Conservation (phyloP, 164 flowering plant species). For the Nelumbo lutea region DNA sequence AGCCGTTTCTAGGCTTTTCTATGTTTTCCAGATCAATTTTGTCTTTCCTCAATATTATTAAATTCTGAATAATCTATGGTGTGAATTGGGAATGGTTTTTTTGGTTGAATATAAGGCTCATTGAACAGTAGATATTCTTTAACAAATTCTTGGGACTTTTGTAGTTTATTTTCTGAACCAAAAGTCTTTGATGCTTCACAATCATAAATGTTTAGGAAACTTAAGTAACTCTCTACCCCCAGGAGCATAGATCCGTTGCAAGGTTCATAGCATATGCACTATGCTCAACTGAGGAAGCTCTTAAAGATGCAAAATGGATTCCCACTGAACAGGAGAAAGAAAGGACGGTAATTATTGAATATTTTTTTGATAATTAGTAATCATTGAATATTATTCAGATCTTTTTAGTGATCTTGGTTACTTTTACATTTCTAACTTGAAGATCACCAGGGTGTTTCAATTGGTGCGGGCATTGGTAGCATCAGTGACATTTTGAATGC, state of each 20-base stretch:
- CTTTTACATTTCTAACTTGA: slow-evolving; percentile 16
- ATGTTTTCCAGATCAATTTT: no score
- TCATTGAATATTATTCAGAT: not conserved
- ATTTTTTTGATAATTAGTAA: slow-evolving; percentile 1
- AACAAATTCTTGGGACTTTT: no score
- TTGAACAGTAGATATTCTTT: no score
- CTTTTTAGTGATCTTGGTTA: slow-evolving; percentile 2
- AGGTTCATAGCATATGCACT: slow-evolving; percentile 89
- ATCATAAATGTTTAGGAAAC: not conserved
- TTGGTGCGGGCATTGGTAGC: slow-evolving; percentile 95
- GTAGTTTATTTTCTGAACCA: no score
- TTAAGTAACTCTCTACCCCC: not conserved
- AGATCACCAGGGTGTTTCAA: slow-evolving; percentile 78
- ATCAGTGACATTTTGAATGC: slow-evolving; percentile 89
- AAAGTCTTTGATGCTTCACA: not conserved
- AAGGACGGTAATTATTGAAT: slow-evolving; percentile 57
- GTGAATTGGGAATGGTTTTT: not conserved
- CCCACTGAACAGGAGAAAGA: slow-evolving; percentile 64
- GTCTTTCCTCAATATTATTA: not conserved
- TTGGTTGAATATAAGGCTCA: not conserved
- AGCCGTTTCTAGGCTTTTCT: not conserved
- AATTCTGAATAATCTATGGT: not conserved
- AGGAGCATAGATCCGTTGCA: slow-evolving; percentile 82
- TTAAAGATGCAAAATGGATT: slow-evolving; percentile 84
- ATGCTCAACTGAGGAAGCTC: slow-evolving; percentile 94